phyloP scores from a whole-genome alignment of 331 rosid genomes.

The Quercus phellos region DNA sequence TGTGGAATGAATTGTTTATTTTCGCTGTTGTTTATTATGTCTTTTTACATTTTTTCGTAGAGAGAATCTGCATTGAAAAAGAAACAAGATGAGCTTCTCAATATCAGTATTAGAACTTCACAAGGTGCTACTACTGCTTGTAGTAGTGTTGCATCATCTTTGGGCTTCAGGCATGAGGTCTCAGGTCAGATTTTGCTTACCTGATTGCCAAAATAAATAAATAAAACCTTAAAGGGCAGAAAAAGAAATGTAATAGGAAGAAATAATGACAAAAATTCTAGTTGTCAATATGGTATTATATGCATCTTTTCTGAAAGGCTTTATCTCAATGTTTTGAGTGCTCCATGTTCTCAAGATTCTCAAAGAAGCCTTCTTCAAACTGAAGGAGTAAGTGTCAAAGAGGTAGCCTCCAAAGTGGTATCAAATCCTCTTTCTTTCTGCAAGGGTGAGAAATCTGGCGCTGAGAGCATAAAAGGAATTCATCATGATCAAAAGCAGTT shows the following conservation, averaged over 20 bases:
- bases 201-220: constrained; percentile 14
- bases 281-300: constrained; percentile 31
- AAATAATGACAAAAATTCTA: constrained; percentile 1
- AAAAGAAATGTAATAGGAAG: constrained; percentile 1
- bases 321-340: constrained; percentile 59
- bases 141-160: constrained; percentile 32
- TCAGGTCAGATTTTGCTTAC: constrained; percentile 71
- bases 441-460: constrained; percentile 14
- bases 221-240: constrained; percentile 13
- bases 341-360: constrained; percentile 62
- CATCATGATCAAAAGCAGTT: constrained; percentile 22
- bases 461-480: constrained; percentile 16
- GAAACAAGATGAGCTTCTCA: constrained; percentile 56
- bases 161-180: constrained; percentile 38
- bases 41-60: constrained; percentile 29
- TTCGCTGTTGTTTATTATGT: background rate
- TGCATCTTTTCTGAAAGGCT: constrained; percentile 31
- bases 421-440: constrained; percentile 13
- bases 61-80: constrained; percentile 72
- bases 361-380: constrained; percentile 33
- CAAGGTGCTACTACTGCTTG: constrained; percentile 17
- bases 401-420: background rate
- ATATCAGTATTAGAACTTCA: constrained; percentile 21
- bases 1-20: background rate
- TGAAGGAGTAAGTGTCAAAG: constrained; percentile 32